phyloP scores from a whole-genome alignment of 331 rosid species.

The Phaseolus coccineus region DNA sequence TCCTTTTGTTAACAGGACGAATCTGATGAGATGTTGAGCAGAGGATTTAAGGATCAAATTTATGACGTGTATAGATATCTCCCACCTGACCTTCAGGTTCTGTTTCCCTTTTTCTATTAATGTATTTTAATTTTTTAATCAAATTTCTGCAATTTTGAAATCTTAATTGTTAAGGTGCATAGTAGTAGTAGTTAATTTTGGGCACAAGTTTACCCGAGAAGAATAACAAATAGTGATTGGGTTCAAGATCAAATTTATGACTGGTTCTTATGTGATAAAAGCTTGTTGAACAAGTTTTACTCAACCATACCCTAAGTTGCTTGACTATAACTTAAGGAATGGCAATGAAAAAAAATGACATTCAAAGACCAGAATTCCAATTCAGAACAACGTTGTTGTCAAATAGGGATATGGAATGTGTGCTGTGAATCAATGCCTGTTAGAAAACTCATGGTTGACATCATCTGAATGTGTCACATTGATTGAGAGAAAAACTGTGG shows the following conservation, averaged over 20 bases:
- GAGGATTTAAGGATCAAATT: conserved; percentile 99
- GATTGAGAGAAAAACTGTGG: background rate
- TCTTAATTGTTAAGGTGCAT: background rate
- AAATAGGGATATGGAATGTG: background rate
- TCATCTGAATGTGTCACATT: background rate
- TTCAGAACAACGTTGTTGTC: background rate
- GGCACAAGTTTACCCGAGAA: background rate
- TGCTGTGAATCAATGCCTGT: background rate
- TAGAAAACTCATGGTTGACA: conserved; percentile 6
- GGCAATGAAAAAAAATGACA: no score
- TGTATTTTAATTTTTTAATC: background rate
- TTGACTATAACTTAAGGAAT: background rate
- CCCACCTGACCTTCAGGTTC: conserved; percentile 98
- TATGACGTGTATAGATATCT: conserved; percentile 97
- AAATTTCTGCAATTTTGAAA: conserved; percentile 21
- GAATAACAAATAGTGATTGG: background rate
- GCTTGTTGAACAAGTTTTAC: background rate
- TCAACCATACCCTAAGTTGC: background rate
- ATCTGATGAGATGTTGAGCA: conserved; percentile 99
- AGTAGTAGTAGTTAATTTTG: background rate
- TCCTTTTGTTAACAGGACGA: conserved; percentile 70
- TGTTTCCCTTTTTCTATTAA: conserved; percentile 23
- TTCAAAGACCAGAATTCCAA: background rate
- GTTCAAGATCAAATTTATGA: background rate
- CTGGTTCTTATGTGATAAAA: background rate